phyloP scores from a whole-genome alignment of 352 stramenopile genomes.

The Globisporangium nunn region DNA sequence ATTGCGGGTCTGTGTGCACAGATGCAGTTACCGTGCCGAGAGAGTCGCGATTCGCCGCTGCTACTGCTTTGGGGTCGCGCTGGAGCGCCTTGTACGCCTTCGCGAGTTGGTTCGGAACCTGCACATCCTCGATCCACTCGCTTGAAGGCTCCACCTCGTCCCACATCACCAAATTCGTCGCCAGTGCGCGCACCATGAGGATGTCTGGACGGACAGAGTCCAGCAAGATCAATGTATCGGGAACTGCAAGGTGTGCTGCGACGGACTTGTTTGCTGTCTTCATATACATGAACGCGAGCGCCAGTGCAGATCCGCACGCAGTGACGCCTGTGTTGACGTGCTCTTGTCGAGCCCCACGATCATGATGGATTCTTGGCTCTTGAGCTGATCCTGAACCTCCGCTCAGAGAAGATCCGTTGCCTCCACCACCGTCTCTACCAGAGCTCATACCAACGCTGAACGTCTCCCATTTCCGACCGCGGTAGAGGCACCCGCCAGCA shows the following conservation, averaged over 20 bases:
- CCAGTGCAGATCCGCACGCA: constrained; percentile 88
- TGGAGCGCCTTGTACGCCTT: constrained; percentile 37
- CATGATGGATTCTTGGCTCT: constrained; percentile 30
- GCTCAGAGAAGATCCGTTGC: not conserved
- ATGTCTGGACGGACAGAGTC: constrained; percentile 96
- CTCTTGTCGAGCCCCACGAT: constrained; percentile 43
- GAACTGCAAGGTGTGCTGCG: constrained; percentile 82
- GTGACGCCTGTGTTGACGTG: constrained; percentile 96
- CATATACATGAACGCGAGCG: constrained; percentile 96
- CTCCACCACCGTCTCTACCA: constrained; percentile 15
- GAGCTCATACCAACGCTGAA: constrained; percentile 22
- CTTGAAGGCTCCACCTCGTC: constrained; percentile 83
- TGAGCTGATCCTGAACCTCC: constrained; percentile 52
- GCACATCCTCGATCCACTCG: constrained; percentile 85
- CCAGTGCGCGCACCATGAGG: constrained; percentile 91
- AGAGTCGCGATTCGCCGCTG: not conserved
- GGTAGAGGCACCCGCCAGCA: constrained; percentile 58
- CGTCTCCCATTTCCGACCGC: constrained; percentile 52
- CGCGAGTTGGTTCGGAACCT: constrained; percentile 51
- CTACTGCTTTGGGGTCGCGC: not conserved
- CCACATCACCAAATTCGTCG: constrained; percentile 94
- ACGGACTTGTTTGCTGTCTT: constrained; percentile 87
- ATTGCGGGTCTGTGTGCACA: constrained; percentile 70
- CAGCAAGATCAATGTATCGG: constrained; percentile 93
- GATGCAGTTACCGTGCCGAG: constrained; percentile 9